Base-by-base conservation (phyloP, 1,139 yeast genomes). In the Hansenula sp. region DNA sequence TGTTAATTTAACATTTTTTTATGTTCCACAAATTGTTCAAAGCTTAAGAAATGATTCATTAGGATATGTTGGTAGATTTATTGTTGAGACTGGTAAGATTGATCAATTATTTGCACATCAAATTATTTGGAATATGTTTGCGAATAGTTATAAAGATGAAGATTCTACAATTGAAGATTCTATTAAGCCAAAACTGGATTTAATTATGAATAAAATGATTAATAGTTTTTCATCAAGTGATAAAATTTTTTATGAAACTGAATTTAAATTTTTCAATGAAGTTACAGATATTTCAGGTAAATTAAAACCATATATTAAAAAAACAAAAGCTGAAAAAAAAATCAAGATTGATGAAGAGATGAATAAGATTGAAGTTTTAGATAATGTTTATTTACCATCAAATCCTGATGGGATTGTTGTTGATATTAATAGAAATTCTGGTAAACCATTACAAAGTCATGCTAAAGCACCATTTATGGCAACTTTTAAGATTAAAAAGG, bases 381-480 rank as follows among this genome's bases (percentile, higher is more conserved):
- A 82, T 11, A 96, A 90, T 17, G 98, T 89, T 6, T 94, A 94
- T 57, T 69, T 94, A 47, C 99, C 99, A 20, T 84, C 95, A 49
- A 92, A 94, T 56, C 98, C 98, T 1, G 97, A 92, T 61, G 98
- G 98, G 37, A 75, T 73, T n/a, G 87, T 94, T 28, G 69, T 89
- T 46, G 97, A 89, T 56, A 92, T 94, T 60, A 90, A 89, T 60
- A 73, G 98, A 45, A 84, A 82, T 52, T 82, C 96, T 9, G 98
- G 98, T 45, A 81, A 77, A 55, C 98, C 99, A n/a, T 70, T 94
- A 54, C 99, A 94, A 65, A 87, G 96, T 17, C 99, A 94, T 61
- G 98, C 99, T 14, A 94, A 94, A 61, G 97, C 99, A 0, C 99
- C 99, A 34, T 94, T 88, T 60, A 77, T 94, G 90, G 98, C 98